Evolutionary conservation across 306 rosid species (phyloP).

Genomic region (Castanea crenata): DNA sequence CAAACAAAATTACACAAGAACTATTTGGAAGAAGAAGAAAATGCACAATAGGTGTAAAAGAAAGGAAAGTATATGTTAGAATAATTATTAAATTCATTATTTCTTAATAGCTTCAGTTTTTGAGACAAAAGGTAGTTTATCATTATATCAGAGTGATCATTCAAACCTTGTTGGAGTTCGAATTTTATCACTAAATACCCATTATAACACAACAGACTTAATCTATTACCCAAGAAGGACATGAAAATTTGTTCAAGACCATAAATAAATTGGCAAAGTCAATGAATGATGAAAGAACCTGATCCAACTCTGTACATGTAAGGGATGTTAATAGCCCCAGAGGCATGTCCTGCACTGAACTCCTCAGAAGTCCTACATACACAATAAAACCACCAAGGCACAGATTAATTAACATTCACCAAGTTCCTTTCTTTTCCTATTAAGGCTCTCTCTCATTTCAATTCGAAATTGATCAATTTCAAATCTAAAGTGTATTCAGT

Average conservation of each 20-base stretch:
- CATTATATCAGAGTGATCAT: too few species aligned
- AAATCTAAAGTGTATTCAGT: too few species aligned
- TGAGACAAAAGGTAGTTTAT: too few species aligned
- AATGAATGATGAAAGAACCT: constrained; percentile 36
- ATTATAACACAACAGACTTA: background rate
- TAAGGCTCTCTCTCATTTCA: background rate
- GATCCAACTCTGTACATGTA: constrained; percentile 74
- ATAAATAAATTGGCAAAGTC: background rate
- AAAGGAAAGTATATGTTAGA: too few species aligned
- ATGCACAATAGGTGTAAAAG: background rate
- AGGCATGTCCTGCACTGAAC: constrained; percentile 64
- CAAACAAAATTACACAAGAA: background rate
- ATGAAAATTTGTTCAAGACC: background rate
- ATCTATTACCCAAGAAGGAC: background rate
- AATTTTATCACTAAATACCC: too few species aligned
- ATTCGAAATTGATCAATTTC: too few species aligned
- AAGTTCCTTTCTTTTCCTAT: background rate
- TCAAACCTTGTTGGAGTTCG: too few species aligned
- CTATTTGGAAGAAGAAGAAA: background rate
- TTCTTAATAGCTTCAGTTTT: too few species aligned
- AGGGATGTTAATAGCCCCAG: constrained; percentile 76
- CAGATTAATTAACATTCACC: background rate
- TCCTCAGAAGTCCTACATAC: constrained; percentile 71
- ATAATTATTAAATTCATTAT: too few species aligned
- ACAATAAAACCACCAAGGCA: background rate